phyloP scores from a whole-genome alignment of 1,284 basidiomycete species.

The Taiwanofungus camphoratus region DNA sequence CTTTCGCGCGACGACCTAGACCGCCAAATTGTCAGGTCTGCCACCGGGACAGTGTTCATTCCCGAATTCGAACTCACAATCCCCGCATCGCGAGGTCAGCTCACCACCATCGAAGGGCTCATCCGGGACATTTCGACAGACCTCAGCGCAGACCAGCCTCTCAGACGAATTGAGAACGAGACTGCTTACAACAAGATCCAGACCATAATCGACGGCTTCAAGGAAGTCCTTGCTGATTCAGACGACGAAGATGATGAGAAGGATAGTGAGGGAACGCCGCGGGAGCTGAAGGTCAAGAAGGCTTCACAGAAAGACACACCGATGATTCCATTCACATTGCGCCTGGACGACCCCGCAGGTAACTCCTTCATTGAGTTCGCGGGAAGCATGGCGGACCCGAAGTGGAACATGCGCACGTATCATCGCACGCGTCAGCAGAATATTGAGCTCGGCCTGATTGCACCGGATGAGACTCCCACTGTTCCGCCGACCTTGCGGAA shows the following conservation, averaged over 20 bases:
- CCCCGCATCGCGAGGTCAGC: conserved; percentile 82
- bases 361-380: conserved; percentile 92
- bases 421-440: conserved; percentile 84
- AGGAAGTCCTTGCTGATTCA: conserved; percentile 64
- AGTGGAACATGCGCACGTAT: conserved; percentile 92
- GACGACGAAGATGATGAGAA: conserved; percentile 41
- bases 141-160: conserved; percentile 79
- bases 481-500: conserved; percentile 5
- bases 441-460: conserved; percentile 68
- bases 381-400: conserved; percentile 77
- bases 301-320: conserved; percentile 42
- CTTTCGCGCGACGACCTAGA: conserved; percentile 77
- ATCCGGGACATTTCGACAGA: conserved; percentile 83
- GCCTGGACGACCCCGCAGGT: conserved; percentile 90
- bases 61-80: conserved; percentile 92
- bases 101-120: conserved; percentile 95
- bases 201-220: conserved; percentile 63
- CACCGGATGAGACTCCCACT: conserved; percentile 34
- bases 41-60: conserved; percentile 76
- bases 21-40: conserved; percentile 92
- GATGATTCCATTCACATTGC: conserved; percentile 78
- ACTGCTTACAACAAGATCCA: conserved; percentile 78
- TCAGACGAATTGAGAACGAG: conserved; percentile 82
- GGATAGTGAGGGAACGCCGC: conserved; percentile 14
- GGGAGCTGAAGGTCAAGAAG: conserved; percentile 24